Percentiles rank a stretch among this genome's conserved stretches.
Evolutionary conservation across 495 filamentous ascomycete genomes (phyloP).

Genomic region (Chaetomium fimeti): DNA sequence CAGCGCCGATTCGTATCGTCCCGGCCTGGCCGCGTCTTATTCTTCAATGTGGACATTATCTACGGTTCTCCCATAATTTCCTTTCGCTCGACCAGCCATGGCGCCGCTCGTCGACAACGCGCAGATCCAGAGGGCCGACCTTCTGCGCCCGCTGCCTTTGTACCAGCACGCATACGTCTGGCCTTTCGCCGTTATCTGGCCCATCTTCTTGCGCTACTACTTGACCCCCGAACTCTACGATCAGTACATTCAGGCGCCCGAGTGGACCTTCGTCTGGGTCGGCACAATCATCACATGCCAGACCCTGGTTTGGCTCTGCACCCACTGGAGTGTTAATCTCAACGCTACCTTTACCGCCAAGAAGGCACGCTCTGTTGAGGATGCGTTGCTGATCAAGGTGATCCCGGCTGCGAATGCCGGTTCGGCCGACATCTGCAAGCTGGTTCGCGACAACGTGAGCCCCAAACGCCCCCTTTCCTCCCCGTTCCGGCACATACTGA

Average conservation of each 20-base stretch:
- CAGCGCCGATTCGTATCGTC: slow-evolving; percentile 2
- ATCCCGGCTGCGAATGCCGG: slow-evolving; percentile 89
- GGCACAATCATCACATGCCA: slow-evolving; percentile 84
- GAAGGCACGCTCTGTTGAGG: slow-evolving; percentile 64
- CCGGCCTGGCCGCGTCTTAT: neutral
- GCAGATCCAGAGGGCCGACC: slow-evolving; percentile 82
- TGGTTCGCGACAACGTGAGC: slow-evolving; percentile 69
- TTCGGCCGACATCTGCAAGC: slow-evolving; percentile 77
- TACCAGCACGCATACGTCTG: slow-evolving; percentile 84
- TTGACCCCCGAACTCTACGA: slow-evolving; percentile 80
- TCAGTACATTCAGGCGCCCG: slow-evolving; percentile 77
- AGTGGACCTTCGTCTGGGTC: slow-evolving; percentile 97
- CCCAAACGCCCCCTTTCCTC: slow-evolving; percentile 1
- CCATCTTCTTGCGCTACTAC: slow-evolving; percentile 82
- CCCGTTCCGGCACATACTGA: neutral
- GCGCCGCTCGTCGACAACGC: slow-evolving; percentile 82
- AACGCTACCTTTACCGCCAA: slow-evolving; percentile 77
- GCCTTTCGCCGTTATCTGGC: slow-evolving; percentile 91
- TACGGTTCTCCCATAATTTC: neutral
- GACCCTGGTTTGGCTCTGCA: slow-evolving; percentile 89
- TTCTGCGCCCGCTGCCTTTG: slow-evolving; percentile 83
- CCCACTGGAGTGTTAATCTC: slow-evolving; percentile 93
- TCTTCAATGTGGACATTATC: slow-evolving; percentile 28
- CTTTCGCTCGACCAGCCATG: slow-evolving; percentile 25
- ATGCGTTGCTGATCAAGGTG: slow-evolving; percentile 89